These are phyloP conservation scores for Trematosphaeria pertusa DNA, from an alignment of 2,329 filamentous ascomycete species.

Conservation along the genomic window DNA sequence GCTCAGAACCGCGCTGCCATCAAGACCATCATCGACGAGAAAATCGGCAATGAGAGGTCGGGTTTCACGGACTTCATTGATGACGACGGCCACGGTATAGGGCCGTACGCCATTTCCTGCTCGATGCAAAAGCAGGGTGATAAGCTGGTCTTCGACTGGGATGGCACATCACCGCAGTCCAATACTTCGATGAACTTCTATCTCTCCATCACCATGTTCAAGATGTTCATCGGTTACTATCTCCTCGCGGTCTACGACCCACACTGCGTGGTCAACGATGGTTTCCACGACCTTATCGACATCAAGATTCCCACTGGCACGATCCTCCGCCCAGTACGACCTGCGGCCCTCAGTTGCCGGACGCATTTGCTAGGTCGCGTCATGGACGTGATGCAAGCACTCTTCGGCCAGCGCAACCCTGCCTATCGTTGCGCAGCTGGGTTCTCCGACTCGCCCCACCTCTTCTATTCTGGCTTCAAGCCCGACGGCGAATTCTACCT, in stretches of 20 bases:
- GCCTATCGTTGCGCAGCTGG: conserved; percentile 58
- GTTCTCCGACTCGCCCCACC: conserved; percentile 59
- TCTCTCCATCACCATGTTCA: conserved; percentile 58
- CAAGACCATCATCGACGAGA: conserved; percentile 54
- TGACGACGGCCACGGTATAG: conserved; percentile 55
- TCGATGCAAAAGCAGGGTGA: conserved; percentile 55
- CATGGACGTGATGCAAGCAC: conserved; percentile 59
- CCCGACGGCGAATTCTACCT: conserved; percentile 58
- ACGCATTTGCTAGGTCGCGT: conserved; percentile 58
- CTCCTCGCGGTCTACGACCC: conserved; percentile 58
- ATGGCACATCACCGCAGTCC: conserved; percentile 57
- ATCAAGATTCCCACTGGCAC: conserved; percentile 55
- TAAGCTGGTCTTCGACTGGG: conserved; percentile 58
- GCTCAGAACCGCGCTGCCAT: conserved; percentile 54
- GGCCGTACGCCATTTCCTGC: conserved; percentile 57
- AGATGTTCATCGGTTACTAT: conserved; percentile 60
- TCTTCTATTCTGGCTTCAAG: conserved; percentile 60
- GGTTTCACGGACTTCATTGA: conserved; percentile 60
- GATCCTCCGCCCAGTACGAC: conserved; percentile 56
- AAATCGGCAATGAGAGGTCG: conserved; percentile 52
- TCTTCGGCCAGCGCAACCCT: conserved; percentile 57
- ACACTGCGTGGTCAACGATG: conserved; percentile 58
- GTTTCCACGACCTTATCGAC: conserved; percentile 59
- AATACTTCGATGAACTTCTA: conserved; percentile 58
- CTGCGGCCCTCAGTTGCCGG: conserved; percentile 56